A percentile compares a stretch with the other conserved stretches of the same genome.
These are phyloP conservation scores for Geranomyces michiganensis DNA, from an alignment of 192 early-diverging fungal species.

Conservation along the genomic window DNA sequence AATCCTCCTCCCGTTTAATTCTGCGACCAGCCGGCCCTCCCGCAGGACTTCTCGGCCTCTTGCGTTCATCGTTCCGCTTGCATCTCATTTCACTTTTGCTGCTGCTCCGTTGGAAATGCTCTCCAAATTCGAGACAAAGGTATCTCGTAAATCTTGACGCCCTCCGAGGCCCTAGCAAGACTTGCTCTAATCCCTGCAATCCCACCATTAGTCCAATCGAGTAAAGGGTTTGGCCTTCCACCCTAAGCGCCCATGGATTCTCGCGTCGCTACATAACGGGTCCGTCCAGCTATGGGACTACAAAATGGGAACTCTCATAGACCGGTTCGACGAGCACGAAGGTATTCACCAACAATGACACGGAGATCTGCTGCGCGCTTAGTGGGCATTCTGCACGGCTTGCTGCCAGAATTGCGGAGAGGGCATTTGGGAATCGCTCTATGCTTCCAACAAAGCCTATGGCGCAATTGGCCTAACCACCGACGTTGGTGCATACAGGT, in stretches of 20 bases:
- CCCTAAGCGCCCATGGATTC: constrained; percentile 97
- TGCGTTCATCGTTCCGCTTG: background rate
- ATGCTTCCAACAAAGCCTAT: too few species aligned
- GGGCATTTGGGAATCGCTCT: background rate
- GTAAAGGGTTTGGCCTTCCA: constrained; percentile 97
- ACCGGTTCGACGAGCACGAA: constrained; percentile 99
- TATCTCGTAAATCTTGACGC: constrained; percentile 31
- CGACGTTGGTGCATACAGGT: constrained; percentile 56
- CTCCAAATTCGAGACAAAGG: constrained; percentile 96
- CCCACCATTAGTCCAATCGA: constrained; percentile 66
- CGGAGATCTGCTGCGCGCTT: background rate
- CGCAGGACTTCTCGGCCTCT: background rate
- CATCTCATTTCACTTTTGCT: background rate
- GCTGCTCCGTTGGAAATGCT: constrained; percentile 44
- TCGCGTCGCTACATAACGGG: constrained; percentile 96
- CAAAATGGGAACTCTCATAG: constrained; percentile 96
- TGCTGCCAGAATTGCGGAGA: background rate
- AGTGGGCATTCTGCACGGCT: too few species aligned
- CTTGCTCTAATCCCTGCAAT: background rate
- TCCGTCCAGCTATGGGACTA: constrained; percentile 99
- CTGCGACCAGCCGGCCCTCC: background rate
- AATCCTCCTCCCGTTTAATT: background rate
- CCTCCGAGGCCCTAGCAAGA: background rate
- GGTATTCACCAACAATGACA: constrained; percentile 54
- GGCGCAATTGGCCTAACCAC: too few species aligned